These are phyloP conservation scores for Rhododendron kiyosumense DNA, from an alignment of 148 eudicot species.

Conservation along the genomic window DNA sequence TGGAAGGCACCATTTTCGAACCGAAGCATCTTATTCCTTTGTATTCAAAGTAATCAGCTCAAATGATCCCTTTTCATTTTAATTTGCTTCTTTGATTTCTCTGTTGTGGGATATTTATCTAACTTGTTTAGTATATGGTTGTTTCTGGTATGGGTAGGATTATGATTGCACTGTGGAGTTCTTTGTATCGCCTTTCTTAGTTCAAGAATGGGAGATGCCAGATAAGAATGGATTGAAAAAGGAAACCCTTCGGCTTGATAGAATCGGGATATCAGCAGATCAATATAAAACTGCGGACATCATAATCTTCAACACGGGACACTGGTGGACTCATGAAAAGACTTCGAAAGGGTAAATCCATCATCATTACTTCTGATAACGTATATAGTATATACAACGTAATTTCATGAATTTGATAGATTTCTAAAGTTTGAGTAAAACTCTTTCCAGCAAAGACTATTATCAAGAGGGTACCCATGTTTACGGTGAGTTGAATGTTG, in stretches of 20 bases:
- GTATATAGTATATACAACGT: not conserved
- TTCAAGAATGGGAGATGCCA: slow-evolving; percentile 68
- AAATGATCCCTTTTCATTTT: not conserved
- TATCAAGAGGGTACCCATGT: slow-evolving; percentile 96
- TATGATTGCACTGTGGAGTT: slow-evolving; percentile 77
- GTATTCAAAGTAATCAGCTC: slow-evolving; percentile 58
- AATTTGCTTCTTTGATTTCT: too few species aligned
- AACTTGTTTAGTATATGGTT: not conserved
- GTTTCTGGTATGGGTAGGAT: slow-evolving; percentile 40
- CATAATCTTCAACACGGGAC: slow-evolving; percentile 85
- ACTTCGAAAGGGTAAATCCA: slow-evolving; percentile 68
- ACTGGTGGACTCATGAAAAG: slow-evolving; percentile 98
- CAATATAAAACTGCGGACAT: slow-evolving; percentile 68
- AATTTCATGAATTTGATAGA: not conserved
- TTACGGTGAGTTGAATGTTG: slow-evolving; percentile 58
- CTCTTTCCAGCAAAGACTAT: slow-evolving; percentile 58
- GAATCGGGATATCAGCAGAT: slow-evolving; percentile 43
- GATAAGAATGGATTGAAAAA: slow-evolving; percentile 51
- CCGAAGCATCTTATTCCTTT: slow-evolving; percentile 80
- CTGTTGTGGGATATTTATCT: not conserved
- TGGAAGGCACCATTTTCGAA: slow-evolving; percentile 63
- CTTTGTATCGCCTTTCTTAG: slow-evolving; percentile 85
- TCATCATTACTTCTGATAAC: too few species aligned
- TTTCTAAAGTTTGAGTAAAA: not conserved
- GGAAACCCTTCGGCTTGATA: slow-evolving; percentile 90